These are phyloP conservation scores for Colletotrichum gloeosporioides DNA, from an alignment of 2,329 filamentous ascomycete genomes.

Conservation along the genomic window DNA sequence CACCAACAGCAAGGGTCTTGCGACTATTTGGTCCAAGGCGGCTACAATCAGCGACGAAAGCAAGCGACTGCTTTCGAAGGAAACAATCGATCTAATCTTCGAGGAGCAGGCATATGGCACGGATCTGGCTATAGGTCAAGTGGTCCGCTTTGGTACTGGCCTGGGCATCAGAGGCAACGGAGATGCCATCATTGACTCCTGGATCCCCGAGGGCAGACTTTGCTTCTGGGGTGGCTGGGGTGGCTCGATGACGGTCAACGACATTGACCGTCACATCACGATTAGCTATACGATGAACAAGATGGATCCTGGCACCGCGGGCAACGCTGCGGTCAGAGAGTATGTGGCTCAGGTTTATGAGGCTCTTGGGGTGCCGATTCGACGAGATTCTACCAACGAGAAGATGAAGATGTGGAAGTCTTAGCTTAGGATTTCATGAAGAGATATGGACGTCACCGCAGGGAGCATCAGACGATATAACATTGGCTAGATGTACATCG, in stretches of 20 bases:
- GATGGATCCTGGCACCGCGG: constrained; percentile 31
- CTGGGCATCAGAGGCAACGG: constrained; percentile 38
- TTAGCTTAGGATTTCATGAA: too few species aligned
- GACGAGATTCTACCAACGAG: not conserved
- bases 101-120: constrained; percentile 44
- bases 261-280: constrained; percentile 44
- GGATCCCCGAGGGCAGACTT: constrained; percentile 35
- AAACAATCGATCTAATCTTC: constrained; percentile 49
- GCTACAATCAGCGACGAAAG: constrained; percentile 24
- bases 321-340: not conserved
- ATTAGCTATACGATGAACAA: constrained; percentile 52
- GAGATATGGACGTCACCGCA: too few species aligned
- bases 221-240: constrained; percentile 52
- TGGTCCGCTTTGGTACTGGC: constrained; percentile 47
- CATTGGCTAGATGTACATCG: too few species aligned
- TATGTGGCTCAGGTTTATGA: constrained; percentile 13
- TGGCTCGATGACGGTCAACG: constrained; percentile 48
- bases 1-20: constrained; percentile 47
- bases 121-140: constrained; percentile 41
- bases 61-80: constrained; percentile 39
- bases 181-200: constrained; percentile 26
- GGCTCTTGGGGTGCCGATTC: not conserved
- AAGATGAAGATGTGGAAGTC: not conserved
- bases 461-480: too few species aligned
- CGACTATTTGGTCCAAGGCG: constrained; percentile 40